Evolutionary conservation across 1,284 basidiomycete genomes (phyloP).

Genomic region (Boletus albobrunnescens): DNA sequence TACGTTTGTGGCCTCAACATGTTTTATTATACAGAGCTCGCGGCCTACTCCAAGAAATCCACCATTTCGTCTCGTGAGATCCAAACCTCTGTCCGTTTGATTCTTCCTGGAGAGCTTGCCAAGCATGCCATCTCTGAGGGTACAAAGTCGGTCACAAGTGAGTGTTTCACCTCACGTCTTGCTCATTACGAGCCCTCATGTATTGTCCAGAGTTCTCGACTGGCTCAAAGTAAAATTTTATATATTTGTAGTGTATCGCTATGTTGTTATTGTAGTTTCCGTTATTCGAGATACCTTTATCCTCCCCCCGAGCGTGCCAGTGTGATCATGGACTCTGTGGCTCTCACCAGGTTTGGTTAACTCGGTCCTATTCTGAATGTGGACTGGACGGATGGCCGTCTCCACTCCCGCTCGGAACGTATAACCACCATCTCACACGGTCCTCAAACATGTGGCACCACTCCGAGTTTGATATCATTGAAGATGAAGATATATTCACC

Average conservation of each 20-base stretch:
- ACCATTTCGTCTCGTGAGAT: conserved; percentile 82
- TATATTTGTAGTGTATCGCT: conserved; percentile 31
- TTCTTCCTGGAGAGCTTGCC: conserved; percentile 68
- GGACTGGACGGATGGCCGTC: not conserved
- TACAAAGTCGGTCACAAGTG: conserved; percentile 50
- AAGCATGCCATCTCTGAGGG: conserved; percentile 76
- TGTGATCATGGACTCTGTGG: not conserved
- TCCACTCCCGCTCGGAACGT: not conserved
- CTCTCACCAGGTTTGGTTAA: not conserved
- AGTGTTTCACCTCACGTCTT: conserved; percentile 1
- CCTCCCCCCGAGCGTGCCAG: not conserved
- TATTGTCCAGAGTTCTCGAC: conserved; percentile 33
- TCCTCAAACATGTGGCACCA: too few relatives aligned
- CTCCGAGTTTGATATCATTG: too few relatives aligned
- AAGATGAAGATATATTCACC: too few relatives aligned
- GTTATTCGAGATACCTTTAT: conserved; percentile 33
- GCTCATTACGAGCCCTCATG: not conserved
- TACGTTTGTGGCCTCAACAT: too few relatives aligned
- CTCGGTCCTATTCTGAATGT: not conserved
- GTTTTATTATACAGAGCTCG: too few relatives aligned
- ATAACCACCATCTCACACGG: too few relatives aligned
- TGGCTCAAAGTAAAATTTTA: conserved; percentile 32
- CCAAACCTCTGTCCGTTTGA: conserved; percentile 74
- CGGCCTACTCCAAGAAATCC: conserved; percentile 76
- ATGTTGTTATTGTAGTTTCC: conserved; percentile 32